Base-by-base conservation (phyloP, 2,329 filamentous ascomycete genomes). In the Colletotrichum trifolii region DNA sequence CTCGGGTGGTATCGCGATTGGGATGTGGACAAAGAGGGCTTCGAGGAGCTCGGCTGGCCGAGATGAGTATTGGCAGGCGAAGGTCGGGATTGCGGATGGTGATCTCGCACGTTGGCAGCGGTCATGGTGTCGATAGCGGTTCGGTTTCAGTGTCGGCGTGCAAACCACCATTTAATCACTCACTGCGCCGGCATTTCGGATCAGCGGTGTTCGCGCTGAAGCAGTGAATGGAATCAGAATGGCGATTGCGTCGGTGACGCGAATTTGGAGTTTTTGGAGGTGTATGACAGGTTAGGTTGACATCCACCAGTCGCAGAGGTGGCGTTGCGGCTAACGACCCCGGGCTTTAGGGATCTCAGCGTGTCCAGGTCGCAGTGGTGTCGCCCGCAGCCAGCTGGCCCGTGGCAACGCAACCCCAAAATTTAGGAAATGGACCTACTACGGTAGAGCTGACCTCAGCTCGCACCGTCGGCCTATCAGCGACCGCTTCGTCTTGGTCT, bases 181-280 rank as follows among this genome's bases (percentile, higher is more conserved):
- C 17, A 66, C 63, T 33, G 63, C 47, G 42, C 54, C 63, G 63
- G 57, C 63, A 66, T 66, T 50, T 63, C 52, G 63, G 40, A 11
- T 38, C 33, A 39, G 39, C 45, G 59, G 58, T 43, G 59, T 38
- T 57, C 58, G 58, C 52, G 58, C 40, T 52, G 53, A 56, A 56
- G 47, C 62, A 47, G 59, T 53, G 53, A 45, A 65, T 57, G 15
- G 45, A 53, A 34, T 42, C 46, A 35, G 25, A 36, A n/a, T 39
- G 47, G 58, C 62, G 62, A 62, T 55, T 54, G 61, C 61, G 60
- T 64, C 54, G 62, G 45, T 64, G 57, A 64, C 56, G 62, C 62
- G 62, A 56, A 61, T 57, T 66, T 66, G 63, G 63, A 53, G 58
- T 62, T 65, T 65, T 65, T 57, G 62, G 62, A 60, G 62, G 40